phyloP scores from a whole-genome alignment of 495 filamentous ascomycete genomes.

The Talaromyces wortmannii region DNA sequence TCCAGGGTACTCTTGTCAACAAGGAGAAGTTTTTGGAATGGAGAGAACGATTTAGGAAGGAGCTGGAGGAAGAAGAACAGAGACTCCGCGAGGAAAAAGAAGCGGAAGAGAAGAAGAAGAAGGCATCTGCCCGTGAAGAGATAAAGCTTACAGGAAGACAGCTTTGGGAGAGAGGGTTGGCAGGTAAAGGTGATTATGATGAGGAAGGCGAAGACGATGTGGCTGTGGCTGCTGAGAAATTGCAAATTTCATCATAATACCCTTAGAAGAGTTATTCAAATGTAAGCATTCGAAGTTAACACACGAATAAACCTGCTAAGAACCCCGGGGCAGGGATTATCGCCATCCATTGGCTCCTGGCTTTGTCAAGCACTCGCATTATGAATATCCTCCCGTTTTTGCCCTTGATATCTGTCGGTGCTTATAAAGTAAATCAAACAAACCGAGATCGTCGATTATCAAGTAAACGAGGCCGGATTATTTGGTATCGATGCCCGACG shows the following conservation, averaged over 20 bases:
- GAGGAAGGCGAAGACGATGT: slow-evolving; percentile 52
- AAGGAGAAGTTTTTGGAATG: slow-evolving; percentile 77
- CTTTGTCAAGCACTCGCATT: no score
- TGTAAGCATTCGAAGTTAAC: background rate
- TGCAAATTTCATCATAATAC: slow-evolving; percentile 53
- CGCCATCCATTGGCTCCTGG: no score
- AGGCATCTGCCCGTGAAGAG: slow-evolving; percentile 46
- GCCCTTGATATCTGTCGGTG: no score
- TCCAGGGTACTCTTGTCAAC: slow-evolving; percentile 85
- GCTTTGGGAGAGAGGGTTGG: slow-evolving; percentile 79
- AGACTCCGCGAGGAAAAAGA: slow-evolving; percentile 62
- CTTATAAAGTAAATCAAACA: no score
- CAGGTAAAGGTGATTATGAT: slow-evolving; percentile 66
- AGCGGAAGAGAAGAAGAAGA: slow-evolving; percentile 71
- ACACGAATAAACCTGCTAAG: background rate
- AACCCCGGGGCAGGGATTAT: no score
- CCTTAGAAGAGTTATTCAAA: background rate
- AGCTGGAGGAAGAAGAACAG: slow-evolving; percentile 65
- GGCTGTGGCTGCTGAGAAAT: slow-evolving; percentile 54
- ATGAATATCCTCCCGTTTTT: no score
- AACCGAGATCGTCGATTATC: no score
- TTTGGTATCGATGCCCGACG: no score
- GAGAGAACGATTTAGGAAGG: slow-evolving; percentile 69
- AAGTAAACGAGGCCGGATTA: no score
- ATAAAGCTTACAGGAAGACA: slow-evolving; percentile 72